Base-by-base conservation (phyloP, 371 early-diverging fungal species). In the Rhizopus microsporus region DNA sequence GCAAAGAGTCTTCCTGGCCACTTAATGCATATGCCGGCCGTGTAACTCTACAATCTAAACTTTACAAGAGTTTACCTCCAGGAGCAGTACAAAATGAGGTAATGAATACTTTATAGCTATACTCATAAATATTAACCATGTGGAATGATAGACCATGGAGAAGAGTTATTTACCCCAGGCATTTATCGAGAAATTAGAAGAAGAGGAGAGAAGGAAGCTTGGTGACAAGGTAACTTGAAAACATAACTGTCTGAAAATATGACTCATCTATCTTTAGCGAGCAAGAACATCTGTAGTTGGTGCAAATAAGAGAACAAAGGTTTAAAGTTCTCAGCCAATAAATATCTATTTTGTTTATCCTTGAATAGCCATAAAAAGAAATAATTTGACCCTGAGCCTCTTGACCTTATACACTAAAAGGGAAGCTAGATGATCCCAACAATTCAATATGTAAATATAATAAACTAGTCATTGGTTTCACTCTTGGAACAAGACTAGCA, bases 1-100 rank as follows among this genome's bases (percentile, higher is more conserved):
- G 88, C 51, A 80, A 83, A 40, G 67, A 82, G 12, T 65, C 79
- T 47, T 79, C 83, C 16, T 95, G 95, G 93, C 71, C 84, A 2
- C 64, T 93, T 12, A 79, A 79, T 40, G 78, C 91, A 9, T 88
- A 88, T 66, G 86, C 85, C 9, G 87, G 81, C 9, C 72, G 74
- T 23, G 75, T 88, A 9, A 75, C 70, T 8, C 67, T 88, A 7
- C 88, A 89, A 9, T 70, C 82, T 9, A 86, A 86, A 45, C 62
- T 94, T 0, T 92, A 77, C 56, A 59, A 59, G 32, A 42, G 62
- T 8, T 54, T 86, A 33, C 63, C 81, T 5, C 34, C 74, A 2
- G 67, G 65, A 34, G 44, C 61, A 3, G 59, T 71, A 15, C 84
- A 74, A 40, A 55, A 67, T 12, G 80, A 81, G 71, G 84, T 84